Evolutionary conservation across 2,329 filamentous ascomycete genomes (phyloP), one percentile per base, ranked within the genome.

Genomic region (Penicillium sp.): DNA sequence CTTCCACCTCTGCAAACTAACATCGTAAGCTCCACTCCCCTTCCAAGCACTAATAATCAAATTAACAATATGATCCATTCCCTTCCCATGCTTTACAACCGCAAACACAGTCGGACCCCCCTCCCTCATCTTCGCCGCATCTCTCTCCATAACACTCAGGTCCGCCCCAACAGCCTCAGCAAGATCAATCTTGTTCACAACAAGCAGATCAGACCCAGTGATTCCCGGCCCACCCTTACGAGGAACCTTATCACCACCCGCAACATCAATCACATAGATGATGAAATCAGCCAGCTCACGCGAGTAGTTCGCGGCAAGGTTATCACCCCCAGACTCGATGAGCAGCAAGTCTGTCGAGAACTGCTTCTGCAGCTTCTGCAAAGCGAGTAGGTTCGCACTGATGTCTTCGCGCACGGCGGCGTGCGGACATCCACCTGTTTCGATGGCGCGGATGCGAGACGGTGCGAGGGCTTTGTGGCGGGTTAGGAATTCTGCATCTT

Each of bases 341-440:
- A 99, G 85, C 25, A 99, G 83, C 22, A 99, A 75, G 70, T 97
- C 90, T 0, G 91, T 86, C 41, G 78, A 74, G 80, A 96, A 96
- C 61, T 88, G 84, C 54, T 81, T 80, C 75, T 97, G 93, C 46
- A 97, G 82, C 65, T 92, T 88, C 69, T 96, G 93, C 37, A 99
- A 84, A 0, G 93, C 94, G 53, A 91, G 89, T 4, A 99, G 86
- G 78, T 99, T 99, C 63, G 90, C 87, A 36, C 86, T 90, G 68
- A 99, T 97, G 77, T 99, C 94, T 80, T 99, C 94, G 63, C 94
- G 90, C 56, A 97, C 94, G 37, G 94, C 94, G 58, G 94, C 94
- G 78, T 99, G 94, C 0, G 94, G 94, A 72, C 94, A 97, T 12
- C 94, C 94, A 64, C 94, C 94, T 2, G 94, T 99, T 78, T 99